Percentiles rank a stretch among this genome's conserved stretches.
Evolutionary conservation across 495 filamentous ascomycete genomes (phyloP).

Genomic region (Talaromyces ruber): DNA sequence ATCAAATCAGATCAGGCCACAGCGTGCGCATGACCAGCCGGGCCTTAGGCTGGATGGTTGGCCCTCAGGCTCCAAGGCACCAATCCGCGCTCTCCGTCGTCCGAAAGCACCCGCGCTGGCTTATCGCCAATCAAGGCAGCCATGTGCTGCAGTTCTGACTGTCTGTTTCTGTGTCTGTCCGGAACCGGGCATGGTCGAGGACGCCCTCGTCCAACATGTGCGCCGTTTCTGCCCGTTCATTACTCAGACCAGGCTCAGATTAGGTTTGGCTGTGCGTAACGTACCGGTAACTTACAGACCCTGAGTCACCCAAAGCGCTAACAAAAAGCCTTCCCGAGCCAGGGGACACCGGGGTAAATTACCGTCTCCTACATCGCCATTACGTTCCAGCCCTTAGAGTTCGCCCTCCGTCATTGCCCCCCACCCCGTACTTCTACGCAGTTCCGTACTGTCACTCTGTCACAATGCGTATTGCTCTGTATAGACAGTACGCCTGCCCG

Average conservation of each 20-base stretch:
- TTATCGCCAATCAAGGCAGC: conserved; percentile 17
- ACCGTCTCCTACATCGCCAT: background rate
- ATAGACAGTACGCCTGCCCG: background rate
- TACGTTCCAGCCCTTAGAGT: background rate
- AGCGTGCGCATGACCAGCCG: background rate
- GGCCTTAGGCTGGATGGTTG: background rate
- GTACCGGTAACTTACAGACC: background rate
- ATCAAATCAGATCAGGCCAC: background rate
- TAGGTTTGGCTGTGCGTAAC: background rate
- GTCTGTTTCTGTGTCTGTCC: background rate
- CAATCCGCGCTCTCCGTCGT: background rate
- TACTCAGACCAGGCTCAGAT: background rate
- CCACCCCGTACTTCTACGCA: background rate
- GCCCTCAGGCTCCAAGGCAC: background rate
- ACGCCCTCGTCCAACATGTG: background rate
- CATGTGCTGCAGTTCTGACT: conserved; percentile 7
- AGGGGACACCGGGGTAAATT: background rate
- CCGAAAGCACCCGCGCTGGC: conserved; percentile 20
- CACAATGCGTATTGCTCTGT: background rate
- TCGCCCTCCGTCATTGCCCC: background rate
- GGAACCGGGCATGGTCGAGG: background rate
- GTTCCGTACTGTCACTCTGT: background rate
- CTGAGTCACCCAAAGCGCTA: background rate
- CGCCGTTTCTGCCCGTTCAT: conserved; percentile 2
- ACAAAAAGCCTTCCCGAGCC: background rate